Base-by-base conservation (phyloP, 352 stramenopile genomes). In the Aphanomyces euteiches region DNA sequence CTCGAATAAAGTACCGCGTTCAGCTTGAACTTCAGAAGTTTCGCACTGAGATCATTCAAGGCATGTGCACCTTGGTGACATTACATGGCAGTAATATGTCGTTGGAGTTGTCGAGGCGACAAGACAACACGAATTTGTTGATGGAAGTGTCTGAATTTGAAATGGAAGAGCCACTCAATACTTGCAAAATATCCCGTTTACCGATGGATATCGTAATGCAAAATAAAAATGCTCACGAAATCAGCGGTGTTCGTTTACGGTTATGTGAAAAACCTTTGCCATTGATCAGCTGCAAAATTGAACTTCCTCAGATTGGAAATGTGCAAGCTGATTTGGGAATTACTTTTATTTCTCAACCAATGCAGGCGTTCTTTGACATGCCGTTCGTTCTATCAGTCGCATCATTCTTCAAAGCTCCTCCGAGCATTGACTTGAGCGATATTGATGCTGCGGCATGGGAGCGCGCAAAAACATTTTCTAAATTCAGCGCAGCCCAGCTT, bases 1-100 rank as follows among this genome's bases (percentile, higher is more conserved):
- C 90, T 50, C 85, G 90, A 41, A 90, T 93, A 69, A 82, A 86
- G 75, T 95, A 95, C 72, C 82, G 87, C 45, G 89, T 90, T 19
- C 83, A 90, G 38, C 76, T 92, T 43, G 74, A 72, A 13, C 69
- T 95, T 38, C 69, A 61, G 12, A 84, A 87, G 53, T 80, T 71
- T 19, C 83, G 80, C 58, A 83, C 93, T 47, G 74, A 73, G 0
- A 71, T 94, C 10, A 78, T 81, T 34, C 70, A 84, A 7, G 79
- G 88, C 19, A 34, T 19, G 13, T 4, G 54, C 7, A 12, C 36
- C 7, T 41, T 67, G 7, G n/a, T 67, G 10, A 19, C 17, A 5
- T 37, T 67, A 12, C 19, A 56, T 37, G 60, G 45, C 3, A 57
- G 38, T 13, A 41, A 37, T 4, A 67, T 67, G 60, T 21, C 21